Evolutionary conservation across 1,284 basidiomycete species (phyloP).

Genomic region (Fomitopsis pinicola): DNA sequence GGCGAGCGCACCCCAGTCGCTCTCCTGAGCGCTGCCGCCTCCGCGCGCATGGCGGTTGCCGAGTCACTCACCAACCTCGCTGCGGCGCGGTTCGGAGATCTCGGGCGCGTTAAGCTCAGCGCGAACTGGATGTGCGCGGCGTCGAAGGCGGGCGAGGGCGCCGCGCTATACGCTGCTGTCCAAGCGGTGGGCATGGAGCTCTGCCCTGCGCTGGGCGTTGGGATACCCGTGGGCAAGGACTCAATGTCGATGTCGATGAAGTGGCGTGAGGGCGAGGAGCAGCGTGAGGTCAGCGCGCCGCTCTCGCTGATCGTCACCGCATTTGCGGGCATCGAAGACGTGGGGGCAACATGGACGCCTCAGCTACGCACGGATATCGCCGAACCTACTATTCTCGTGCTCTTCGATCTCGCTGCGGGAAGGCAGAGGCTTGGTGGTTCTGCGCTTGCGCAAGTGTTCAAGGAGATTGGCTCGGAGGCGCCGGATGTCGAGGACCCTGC

Average conservation of each 20-base stretch:
- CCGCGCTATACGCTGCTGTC: conserved; percentile 89
- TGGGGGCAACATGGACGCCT: conserved; percentile 90
- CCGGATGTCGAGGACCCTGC: conserved; percentile 86
- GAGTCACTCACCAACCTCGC: conserved; percentile 92
- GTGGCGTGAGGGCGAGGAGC: conserved; percentile 66
- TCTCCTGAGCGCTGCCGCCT: conserved; percentile 82
- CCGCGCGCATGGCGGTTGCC: conserved; percentile 93
- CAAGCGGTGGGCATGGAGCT: conserved; percentile 91
- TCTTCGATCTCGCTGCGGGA: conserved; percentile 87
- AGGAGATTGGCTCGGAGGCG: conserved; percentile 82
- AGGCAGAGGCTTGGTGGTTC: conserved; percentile 92
- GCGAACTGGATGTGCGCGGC: conserved; percentile 99
- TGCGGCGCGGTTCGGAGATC: conserved; percentile 72
- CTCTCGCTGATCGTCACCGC: conserved; percentile 94
- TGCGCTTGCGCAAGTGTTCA: conserved; percentile 92
- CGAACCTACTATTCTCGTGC: conserved; percentile 73
- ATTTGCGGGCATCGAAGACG: conserved; percentile 84
- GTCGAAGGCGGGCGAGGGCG: conserved; percentile 87
- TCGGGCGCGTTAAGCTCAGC: conserved; percentile 85
- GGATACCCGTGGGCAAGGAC: conserved; percentile 98
- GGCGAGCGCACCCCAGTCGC: conserved; percentile 96
- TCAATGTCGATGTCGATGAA: conserved; percentile 99
- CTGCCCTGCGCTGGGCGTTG: conserved; percentile 91
- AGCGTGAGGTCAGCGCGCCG: conserved; percentile 85
- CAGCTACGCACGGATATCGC: conserved; percentile 67